Percentiles rank a stretch among this genome's conserved stretches.
These are phyloP conservation scores for Gossypium trilobum DNA, from an alignment of 441 rosid genomes.

Conservation along the genomic window DNA sequence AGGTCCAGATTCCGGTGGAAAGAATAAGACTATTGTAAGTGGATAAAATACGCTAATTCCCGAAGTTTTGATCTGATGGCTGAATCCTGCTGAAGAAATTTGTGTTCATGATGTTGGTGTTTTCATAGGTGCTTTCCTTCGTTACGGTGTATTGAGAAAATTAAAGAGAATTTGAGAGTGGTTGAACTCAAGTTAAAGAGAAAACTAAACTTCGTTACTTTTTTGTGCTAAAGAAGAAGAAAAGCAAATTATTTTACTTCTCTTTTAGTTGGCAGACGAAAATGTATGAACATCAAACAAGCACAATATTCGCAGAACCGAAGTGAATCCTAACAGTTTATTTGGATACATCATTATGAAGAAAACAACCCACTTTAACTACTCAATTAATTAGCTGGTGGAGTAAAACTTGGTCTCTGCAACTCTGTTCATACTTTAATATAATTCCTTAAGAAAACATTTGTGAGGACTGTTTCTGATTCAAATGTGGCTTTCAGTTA, in stretches of 20 bases:
- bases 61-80: no score
- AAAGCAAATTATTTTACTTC: background rate
- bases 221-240: background rate
- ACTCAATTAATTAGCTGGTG: background rate
- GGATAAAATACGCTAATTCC: no score
- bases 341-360: background rate
- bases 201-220: background rate
- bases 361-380: background rate
- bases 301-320: background rate
- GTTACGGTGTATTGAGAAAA: no score
- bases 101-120: no score
- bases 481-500: constrained; percentile 2
- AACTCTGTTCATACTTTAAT: background rate
- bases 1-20: no score
- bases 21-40: no score
- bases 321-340: background rate
- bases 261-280: background rate
- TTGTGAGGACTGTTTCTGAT: background rate
- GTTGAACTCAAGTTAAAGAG: no score
- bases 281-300: background rate
- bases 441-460: background rate
- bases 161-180: no score
- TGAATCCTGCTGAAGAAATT: no score
- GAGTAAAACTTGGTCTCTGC: background rate
- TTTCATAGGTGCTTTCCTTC: no score